A percentile compares a stretch with the other conserved stretches of the same genome.
phyloP scores from a whole-genome alignment of 2,329 filamentous ascomycete genomes.

The Alternaria solani region DNA sequence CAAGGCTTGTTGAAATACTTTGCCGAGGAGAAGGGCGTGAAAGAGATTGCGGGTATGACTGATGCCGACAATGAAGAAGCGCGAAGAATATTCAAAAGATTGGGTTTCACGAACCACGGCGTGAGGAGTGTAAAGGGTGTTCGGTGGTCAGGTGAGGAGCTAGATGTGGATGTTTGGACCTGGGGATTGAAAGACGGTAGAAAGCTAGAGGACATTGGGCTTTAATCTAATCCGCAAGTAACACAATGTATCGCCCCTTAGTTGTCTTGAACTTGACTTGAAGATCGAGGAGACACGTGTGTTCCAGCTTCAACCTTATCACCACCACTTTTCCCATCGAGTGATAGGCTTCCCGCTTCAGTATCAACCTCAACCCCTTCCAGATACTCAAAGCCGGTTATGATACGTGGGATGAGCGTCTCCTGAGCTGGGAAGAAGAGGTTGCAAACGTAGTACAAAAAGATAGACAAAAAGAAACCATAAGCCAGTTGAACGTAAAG shows the following conservation, averaged over 20 bases:
- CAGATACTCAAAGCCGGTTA: slow-evolving; percentile 15
- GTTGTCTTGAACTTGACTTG: neutral
- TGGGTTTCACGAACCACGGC: slow-evolving; percentile 26
- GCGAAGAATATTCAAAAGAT: slow-evolving; percentile 20
- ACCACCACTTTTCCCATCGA: neutral
- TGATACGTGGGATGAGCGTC: slow-evolving; percentile 37
- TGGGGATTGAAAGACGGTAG: slow-evolving; percentile 13
- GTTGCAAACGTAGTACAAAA: slow-evolving; percentile 41
- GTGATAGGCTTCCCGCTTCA: neutral
- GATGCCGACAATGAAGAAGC: slow-evolving; percentile 21
- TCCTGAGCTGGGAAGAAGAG: slow-evolving; percentile 45
- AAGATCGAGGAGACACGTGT: neutral
- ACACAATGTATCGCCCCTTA: too few relatives aligned
- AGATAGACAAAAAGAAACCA: slow-evolving; percentile 34
- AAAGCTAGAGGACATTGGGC: slow-evolving; percentile 12
- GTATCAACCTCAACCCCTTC: slow-evolving; percentile 9
- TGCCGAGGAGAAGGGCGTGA: slow-evolving; percentile 7
- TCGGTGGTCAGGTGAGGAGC: slow-evolving; percentile 2
- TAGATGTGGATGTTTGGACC: slow-evolving; percentile 19
- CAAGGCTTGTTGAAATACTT: slow-evolving; percentile 12
- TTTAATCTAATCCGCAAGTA: neutral
- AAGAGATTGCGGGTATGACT: slow-evolving; percentile 20
- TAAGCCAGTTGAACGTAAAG: slow-evolving; percentile 52
- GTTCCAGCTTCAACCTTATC: neutral
- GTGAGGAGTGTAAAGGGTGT: slow-evolving; percentile 17